phyloP scores from a whole-genome alignment of 768 basidiomycete species.

The Porpolomopsis calyptriformis region DNA sequence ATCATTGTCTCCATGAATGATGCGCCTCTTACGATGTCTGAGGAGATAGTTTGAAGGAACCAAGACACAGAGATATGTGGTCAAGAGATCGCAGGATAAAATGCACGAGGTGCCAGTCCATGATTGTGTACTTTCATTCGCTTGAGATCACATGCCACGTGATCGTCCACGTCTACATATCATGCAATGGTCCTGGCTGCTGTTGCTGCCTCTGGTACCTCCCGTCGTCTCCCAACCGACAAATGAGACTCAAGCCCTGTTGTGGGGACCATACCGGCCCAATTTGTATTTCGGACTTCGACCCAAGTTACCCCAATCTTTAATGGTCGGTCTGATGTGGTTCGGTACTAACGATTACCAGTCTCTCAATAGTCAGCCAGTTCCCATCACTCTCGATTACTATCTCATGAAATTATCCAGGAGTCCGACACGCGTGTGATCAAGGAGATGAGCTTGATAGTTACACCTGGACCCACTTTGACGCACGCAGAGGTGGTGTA shows the following conservation, averaged over 20 bases:
- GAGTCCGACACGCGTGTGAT: constrained; percentile 78
- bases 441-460: constrained; percentile 71
- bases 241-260: constrained; percentile 38
- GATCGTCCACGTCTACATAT: no score
- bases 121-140: no score
- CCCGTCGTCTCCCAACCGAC: constrained; percentile 25
- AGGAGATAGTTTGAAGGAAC: no score
- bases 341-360: constrained; percentile 81
- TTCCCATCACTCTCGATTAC: constrained; percentile 5
- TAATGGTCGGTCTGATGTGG: constrained; percentile 92
- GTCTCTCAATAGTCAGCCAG: constrained; percentile 50
- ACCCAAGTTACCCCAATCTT: constrained; percentile 75
- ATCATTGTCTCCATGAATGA: no score
- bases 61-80: no score
- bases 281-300: constrained; percentile 93
- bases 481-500: constrained; percentile 74
- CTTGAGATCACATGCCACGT: no score
- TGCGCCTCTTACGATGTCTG: no score
- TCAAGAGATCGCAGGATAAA: no score
- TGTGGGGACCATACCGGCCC: constrained; percentile 86
- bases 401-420: constrained; percentile 27
- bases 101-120: no score
- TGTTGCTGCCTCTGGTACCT: constrained; percentile 37
- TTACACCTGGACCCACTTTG: constrained; percentile 85
- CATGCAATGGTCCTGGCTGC: no score